A percentile compares a stretch with the other conserved stretches of the same genome.
Conservation (phyloP, 371 early-diverging fungal genomes). For the Mortierella sp. region DNA sequence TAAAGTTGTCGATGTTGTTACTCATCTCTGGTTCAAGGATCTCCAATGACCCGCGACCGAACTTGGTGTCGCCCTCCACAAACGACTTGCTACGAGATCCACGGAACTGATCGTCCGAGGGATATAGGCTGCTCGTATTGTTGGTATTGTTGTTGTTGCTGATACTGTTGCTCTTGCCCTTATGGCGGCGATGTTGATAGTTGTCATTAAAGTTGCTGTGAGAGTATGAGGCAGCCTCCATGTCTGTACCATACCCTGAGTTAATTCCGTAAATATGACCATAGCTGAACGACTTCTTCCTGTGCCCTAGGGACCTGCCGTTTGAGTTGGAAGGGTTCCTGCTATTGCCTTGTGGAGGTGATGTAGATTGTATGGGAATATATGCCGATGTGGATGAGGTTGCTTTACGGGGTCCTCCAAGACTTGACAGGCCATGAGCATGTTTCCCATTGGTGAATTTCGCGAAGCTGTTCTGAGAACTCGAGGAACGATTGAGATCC, state of each 20-base stretch:
- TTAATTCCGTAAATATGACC: too few species aligned
- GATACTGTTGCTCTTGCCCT: slow-evolving; percentile 1
- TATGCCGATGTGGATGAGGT: too few species aligned
- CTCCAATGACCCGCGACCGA: slow-evolving; percentile 12
- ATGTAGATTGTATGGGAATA: too few species aligned
- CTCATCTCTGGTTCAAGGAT: slow-evolving; percentile 15
- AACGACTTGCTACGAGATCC: slow-evolving; percentile 25
- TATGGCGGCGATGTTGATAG: not conserved
- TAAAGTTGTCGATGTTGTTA: slow-evolving; percentile 2
- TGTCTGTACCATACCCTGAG: too few species aligned
- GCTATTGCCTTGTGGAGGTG: too few species aligned
- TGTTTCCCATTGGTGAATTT: slow-evolving; percentile 6
- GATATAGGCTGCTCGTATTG: not conserved
- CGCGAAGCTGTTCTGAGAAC: slow-evolving; percentile 25
- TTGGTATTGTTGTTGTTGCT: slow-evolving; percentile 2
- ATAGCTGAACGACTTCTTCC: too few species aligned
- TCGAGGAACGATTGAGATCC: slow-evolving; percentile 11
- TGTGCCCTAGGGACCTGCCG: too few species aligned
- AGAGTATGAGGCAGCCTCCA: too few species aligned
- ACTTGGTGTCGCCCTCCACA: slow-evolving; percentile 39
- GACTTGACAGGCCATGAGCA: slow-evolving; percentile 15
- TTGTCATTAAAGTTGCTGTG: not conserved
- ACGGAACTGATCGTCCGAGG: slow-evolving; percentile 8
- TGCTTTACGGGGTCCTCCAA: not conserved
- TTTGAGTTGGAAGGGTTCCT: too few species aligned